Evolutionary conservation across 768 basidiomycete species (phyloP).

Genomic region (Tricholoma terreum): DNA sequence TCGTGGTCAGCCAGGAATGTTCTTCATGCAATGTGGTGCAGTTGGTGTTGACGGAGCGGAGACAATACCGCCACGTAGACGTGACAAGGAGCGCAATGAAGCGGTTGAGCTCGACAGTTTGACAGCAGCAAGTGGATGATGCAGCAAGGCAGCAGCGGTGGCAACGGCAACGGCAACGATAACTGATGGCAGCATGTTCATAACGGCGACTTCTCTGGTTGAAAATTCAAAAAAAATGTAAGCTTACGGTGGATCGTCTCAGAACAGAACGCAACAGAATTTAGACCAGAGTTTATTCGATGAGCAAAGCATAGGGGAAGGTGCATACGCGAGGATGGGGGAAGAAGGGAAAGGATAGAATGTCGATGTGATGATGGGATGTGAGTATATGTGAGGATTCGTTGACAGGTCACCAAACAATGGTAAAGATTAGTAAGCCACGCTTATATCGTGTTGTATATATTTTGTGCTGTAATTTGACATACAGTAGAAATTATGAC

Average conservation of each 20-base stretch:
- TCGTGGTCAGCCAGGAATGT: background rate
- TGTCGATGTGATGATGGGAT: too few relatives aligned
- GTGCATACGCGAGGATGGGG: too few relatives aligned
- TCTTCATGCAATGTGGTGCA: background rate
- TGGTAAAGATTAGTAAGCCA: background rate
- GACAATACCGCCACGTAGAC: background rate
- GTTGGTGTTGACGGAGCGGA: background rate
- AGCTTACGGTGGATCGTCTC: background rate
- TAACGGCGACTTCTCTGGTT: background rate
- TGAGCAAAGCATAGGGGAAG: background rate
- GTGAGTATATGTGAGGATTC: too few relatives aligned
- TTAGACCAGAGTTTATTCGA: background rate
- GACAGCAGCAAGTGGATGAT: background rate
- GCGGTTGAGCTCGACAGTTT: background rate
- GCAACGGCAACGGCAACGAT: background rate
- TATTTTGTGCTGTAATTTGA: too few relatives aligned
- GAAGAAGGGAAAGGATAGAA: too few relatives aligned
- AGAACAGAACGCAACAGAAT: background rate
- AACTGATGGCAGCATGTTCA: background rate
- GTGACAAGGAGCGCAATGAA: background rate
- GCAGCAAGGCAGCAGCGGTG: background rate
- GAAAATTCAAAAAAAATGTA: background rate
- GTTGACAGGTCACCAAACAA: too few relatives aligned
- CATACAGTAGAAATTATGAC: too few relatives aligned
- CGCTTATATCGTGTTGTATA: background rate